phyloP scores from a whole-genome alignment of 2,329 filamentous ascomycete species.

The Clonostachys rosea region DNA sequence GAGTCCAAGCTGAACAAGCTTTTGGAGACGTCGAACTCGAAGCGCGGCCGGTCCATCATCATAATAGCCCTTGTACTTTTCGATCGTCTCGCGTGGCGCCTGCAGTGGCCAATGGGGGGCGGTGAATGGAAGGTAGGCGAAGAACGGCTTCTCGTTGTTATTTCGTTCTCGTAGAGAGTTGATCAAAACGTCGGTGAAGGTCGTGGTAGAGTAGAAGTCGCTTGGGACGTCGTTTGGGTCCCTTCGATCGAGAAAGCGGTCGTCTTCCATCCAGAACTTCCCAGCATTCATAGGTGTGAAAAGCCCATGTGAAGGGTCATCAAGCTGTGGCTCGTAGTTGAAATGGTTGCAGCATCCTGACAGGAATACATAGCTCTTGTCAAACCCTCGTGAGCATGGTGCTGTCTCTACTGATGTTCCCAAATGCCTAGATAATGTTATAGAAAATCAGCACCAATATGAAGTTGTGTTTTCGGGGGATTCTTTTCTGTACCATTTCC shows the following conservation, averaged over 20 bases:
- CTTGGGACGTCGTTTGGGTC: slow-evolving; percentile 27
- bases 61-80: slow-evolving; percentile 56
- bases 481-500: slow-evolving; percentile 42
- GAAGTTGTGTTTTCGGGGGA: slow-evolving; percentile 47
- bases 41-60: slow-evolving; percentile 55
- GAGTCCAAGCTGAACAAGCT: slow-evolving; percentile 54
- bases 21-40: slow-evolving; percentile 43
- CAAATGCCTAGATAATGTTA: no score
- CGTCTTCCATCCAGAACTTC: no score
- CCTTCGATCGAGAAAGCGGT: no score
- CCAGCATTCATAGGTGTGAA: no score
- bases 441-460: slow-evolving; percentile 22
- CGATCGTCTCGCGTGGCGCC: slow-evolving; percentile 46
- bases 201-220: slow-evolving; percentile 43
- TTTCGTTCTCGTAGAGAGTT: slow-evolving; percentile 45
- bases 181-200: slow-evolving; percentile 46
- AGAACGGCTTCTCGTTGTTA: slow-evolving; percentile 40
- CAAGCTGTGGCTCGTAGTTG: slow-evolving; percentile 35
- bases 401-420: slow-evolving; percentile 18
- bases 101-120: slow-evolving; percentile 62
- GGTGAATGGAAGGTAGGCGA: slow-evolving; percentile 56
- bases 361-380: slow-evolving; percentile 52
- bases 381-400: slow-evolving; percentile 43
- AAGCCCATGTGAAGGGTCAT: slow-evolving; percentile 7
- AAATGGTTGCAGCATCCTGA: slow-evolving; percentile 52